Evolutionary conservation across 2,329 filamentous ascomycete genomes (phyloP).

Genomic region (Fusarium decemcellulare): DNA sequence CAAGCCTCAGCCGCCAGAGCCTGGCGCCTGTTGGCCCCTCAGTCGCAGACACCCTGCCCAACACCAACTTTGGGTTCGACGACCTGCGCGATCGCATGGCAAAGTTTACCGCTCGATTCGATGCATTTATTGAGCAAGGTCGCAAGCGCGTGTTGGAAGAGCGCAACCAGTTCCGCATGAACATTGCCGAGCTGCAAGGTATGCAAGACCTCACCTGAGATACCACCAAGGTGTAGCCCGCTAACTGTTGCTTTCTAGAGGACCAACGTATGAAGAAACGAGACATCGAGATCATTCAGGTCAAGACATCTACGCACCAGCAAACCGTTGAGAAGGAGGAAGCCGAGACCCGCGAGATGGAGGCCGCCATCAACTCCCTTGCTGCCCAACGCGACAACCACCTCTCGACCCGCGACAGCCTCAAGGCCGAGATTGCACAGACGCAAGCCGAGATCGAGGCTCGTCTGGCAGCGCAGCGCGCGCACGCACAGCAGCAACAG

Average conservation of each 20-base stretch:
- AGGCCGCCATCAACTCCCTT: conserved; percentile 71
- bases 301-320: conserved; percentile 79
- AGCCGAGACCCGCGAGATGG: conserved; percentile 83
- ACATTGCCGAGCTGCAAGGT: conserved; percentile 92
- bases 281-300: conserved; percentile 85
- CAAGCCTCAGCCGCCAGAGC: conserved; percentile 71
- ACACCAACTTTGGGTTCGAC: conserved; percentile 95
- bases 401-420: conserved; percentile 67
- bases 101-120: conserved; percentile 91
- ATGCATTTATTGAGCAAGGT: conserved; percentile 93
- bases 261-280: conserved; percentile 91
- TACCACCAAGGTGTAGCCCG: not conserved
- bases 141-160: conserved; percentile 92
- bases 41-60: conserved; percentile 85
- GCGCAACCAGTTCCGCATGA: conserved; percentile 93
- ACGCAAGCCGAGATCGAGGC: conserved; percentile 80
- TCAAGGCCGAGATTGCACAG: conserved; percentile 74
- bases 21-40: conserved; percentile 72
- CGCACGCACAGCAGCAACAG: conserved; percentile 81
- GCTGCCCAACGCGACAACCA: conserved; percentile 73
- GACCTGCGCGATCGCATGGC: conserved; percentile 96
- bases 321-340: conserved; percentile 83
- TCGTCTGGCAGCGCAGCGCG: conserved; percentile 78
- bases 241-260: conserved; percentile 68
- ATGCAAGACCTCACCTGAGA: conserved; percentile 48